These are phyloP conservation scores for Davidsoniella virescens DNA, from an alignment of 2,329 filamentous ascomycete genomes.

Conservation along the genomic window DNA sequence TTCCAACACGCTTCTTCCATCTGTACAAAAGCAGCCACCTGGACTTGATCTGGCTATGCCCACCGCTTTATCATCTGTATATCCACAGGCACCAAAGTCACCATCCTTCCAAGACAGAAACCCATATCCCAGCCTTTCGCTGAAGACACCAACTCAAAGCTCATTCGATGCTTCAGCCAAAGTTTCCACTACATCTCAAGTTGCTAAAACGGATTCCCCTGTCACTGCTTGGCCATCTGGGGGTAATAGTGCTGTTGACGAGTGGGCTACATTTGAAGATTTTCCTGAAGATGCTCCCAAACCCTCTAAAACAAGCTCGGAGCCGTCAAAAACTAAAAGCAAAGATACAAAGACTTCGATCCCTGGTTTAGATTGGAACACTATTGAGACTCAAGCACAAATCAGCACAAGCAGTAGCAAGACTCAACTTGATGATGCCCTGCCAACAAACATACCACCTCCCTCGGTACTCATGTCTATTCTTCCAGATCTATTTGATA, in stretches of 20 bases:
- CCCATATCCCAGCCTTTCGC: conserved; percentile 32
- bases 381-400: conserved; percentile 19
- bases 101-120: conserved; percentile 38
- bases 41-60: background rate
- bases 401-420: background rate
- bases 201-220: conserved; percentile 18
- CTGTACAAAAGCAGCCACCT: conserved; percentile 1
- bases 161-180: conserved; percentile 16
- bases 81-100: conserved; percentile 33
- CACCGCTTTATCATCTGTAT: conserved; percentile 17
- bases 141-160: conserved; percentile 27
- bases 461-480: conserved; percentile 67
- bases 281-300: conserved; percentile 18
- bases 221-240: conserved; percentile 31
- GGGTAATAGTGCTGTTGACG: conserved; percentile 21
- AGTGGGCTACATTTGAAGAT: conserved; percentile 38
- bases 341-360: background rate
- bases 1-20: conserved; percentile 13
- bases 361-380: conserved; percentile 25
- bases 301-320: background rate
- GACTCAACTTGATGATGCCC: conserved; percentile 23
- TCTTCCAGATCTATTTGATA: conserved; percentile 54
- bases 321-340: background rate
- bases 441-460: conserved; percentile 77
- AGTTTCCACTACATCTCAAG: background rate